Evolutionary conservation across 768 basidiomycete genomes (phyloP).

Genomic region (Mrakia hoshinonis): DNA sequence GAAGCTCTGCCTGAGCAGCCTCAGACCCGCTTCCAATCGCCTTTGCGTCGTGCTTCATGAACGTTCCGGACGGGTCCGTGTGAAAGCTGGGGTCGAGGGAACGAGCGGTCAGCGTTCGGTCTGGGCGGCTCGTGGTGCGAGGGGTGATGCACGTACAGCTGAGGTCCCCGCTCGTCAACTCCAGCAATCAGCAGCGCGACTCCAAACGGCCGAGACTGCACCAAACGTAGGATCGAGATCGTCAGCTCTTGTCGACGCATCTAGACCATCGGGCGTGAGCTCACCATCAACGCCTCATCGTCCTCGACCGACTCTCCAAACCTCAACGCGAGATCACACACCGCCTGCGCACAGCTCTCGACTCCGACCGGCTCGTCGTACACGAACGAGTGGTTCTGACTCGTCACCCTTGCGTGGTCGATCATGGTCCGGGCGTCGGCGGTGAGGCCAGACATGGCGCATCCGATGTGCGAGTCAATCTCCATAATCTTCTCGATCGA

Average conservation of each 20-base stretch:
- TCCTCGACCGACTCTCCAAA: slow-evolving; percentile 99
- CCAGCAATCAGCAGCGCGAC: slow-evolving; percentile 97
- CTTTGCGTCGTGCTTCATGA: slow-evolving; percentile 92
- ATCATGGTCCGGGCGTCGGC: slow-evolving; percentile 99
- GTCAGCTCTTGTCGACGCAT: background rate
- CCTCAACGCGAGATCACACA: slow-evolving; percentile 89
- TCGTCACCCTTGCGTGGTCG: slow-evolving; percentile 95
- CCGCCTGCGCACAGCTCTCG: slow-evolving; percentile 95
- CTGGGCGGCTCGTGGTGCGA: background rate
- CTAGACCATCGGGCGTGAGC: no score
- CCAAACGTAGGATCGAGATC: background rate
- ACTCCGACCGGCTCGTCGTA: slow-evolving; percentile 96
- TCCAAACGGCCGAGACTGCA: slow-evolving; percentile 84
- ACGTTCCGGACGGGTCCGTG: slow-evolving; percentile 97
- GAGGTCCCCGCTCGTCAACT: slow-evolving; percentile 88
- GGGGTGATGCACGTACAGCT: slow-evolving; percentile 56
- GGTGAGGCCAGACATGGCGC: slow-evolving; percentile 90
- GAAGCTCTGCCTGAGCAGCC: slow-evolving; percentile 91
- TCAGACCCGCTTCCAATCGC: slow-evolving; percentile 97
- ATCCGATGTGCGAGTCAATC: slow-evolving; percentile 90
- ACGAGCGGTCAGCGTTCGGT: background rate
- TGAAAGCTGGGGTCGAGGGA: slow-evolving; percentile 61
- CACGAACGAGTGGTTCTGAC: slow-evolving; percentile 90
- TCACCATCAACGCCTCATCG: slow-evolving; percentile 92
- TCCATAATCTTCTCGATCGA: slow-evolving; percentile 99